Conservation (phyloP, 306 rosid species). For the Argentina anserina region DNA sequence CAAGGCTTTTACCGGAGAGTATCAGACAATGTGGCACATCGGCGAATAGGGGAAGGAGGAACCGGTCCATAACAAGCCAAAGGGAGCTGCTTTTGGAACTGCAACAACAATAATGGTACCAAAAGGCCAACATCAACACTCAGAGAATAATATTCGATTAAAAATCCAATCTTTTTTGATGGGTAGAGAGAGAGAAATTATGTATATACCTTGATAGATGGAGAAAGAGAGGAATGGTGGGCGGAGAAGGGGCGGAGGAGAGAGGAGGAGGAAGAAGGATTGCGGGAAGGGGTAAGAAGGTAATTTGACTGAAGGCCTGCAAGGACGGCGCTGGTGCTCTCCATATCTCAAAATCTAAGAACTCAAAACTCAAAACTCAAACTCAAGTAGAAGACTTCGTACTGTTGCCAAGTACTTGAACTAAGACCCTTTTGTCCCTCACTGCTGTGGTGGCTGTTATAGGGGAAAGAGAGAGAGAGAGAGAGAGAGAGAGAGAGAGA, state of each 20-base stretch:
- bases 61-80: conserved; percentile 30
- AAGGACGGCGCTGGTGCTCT: conserved; percentile 57
- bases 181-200: background rate
- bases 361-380: background rate
- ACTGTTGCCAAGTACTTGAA: background rate
- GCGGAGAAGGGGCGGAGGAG: conserved; percentile 20
- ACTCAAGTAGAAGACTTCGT: background rate
- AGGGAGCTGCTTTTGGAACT: conserved; percentile 50
- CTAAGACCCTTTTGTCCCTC: background rate
- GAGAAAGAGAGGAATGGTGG: conserved; percentile 28
- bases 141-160: background rate
- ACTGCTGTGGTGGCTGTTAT: background rate
- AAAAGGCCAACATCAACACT: background rate
- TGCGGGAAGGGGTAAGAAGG: conserved; percentile 46
- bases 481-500: background rate
- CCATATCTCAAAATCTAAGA: conserved; percentile 44
- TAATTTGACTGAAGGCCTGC: conserved; percentile 33
- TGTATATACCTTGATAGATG: conserved; percentile 41
- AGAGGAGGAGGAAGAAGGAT: conserved; percentile 9
- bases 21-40: conserved; percentile 39
- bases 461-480: background rate
- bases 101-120: conserved; percentile 16
- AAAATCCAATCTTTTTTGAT: background rate
- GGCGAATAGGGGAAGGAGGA: conserved; percentile 40
- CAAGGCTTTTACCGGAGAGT: conserved; percentile 39